Conservation (phyloP, 2,329 filamentous ascomycete species). For the Claviceps arundinis region DNA sequence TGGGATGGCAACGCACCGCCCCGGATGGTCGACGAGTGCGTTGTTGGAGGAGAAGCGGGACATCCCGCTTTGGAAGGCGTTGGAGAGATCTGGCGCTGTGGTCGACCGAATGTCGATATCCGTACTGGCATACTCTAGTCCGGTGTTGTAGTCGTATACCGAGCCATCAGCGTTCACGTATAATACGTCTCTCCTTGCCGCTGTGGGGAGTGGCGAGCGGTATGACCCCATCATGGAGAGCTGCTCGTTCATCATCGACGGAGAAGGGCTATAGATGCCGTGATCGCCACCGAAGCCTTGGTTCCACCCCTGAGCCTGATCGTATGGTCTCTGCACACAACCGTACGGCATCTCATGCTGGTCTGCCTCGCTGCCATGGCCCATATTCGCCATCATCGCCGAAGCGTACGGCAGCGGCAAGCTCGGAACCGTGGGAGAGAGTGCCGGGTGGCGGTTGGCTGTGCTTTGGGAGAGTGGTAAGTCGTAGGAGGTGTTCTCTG, state of each 20-base stretch:
- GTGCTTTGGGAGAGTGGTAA: constrained; percentile 19
- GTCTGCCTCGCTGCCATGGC: constrained; percentile 1
- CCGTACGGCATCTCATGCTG: constrained; percentile 8
- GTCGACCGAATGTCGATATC: constrained; percentile 10
- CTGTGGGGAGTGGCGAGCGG: constrained; percentile 11
- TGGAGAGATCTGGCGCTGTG: constrained; percentile 7
- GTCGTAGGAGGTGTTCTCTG: constrained; percentile 16
- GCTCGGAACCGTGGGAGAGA: constrained; percentile 1
- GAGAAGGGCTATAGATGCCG: constrained; percentile 14
- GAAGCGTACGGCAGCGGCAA: constrained; percentile 1
- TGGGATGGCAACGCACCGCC: neutral
- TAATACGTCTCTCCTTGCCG: constrained; percentile 10
- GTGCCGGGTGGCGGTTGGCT: constrained; percentile 13
- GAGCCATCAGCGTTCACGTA: constrained; percentile 16
- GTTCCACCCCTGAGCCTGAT: constrained; percentile 13
- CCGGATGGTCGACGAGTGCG: constrained; percentile 1
- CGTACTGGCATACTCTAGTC: constrained; percentile 6
- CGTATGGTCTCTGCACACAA: constrained; percentile 15
- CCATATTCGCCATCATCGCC: neutral
- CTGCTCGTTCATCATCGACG: constrained; percentile 8
- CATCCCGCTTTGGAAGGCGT: constrained; percentile 12
- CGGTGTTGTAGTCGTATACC: constrained; percentile 14
- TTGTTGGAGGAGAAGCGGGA: constrained; percentile 4
- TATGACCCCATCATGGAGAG: constrained; percentile 15
- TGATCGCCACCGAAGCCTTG: constrained; percentile 15